Conservation (phyloP, 2,329 filamentous ascomycete genomes). For the Pseudocercospora fuligena region DNA sequence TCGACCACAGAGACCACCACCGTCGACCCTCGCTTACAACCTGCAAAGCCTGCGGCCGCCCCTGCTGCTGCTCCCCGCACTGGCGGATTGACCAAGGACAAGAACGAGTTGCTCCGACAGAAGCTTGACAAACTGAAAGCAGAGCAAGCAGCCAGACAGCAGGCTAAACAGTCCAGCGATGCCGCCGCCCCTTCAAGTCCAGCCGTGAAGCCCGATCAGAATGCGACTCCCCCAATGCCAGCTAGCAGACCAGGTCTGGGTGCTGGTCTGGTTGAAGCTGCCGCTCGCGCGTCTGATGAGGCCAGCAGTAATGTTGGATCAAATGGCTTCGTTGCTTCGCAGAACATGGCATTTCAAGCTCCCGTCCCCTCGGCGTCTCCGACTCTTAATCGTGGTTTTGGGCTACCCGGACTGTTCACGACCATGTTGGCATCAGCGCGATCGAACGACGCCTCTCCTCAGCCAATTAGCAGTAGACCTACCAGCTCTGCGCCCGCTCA, state of each 20-base stretch:
- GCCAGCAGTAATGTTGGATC: not conserved
- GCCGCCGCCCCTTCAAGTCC: constrained; percentile 15
- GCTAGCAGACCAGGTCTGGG: constrained; percentile 19
- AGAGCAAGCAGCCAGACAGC: constrained; percentile 32
- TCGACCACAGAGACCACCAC: not conserved
- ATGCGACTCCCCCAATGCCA: not conserved
- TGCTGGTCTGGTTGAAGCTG: constrained; percentile 21
- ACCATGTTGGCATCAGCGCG: constrained; percentile 9
- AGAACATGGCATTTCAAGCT: constrained; percentile 3
- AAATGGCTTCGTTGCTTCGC: not conserved
- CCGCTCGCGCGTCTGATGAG: constrained; percentile 6
- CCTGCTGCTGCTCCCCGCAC: constrained; percentile 1
- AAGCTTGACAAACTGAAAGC: constrained; percentile 75
- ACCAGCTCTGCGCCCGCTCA: constrained; percentile 2
- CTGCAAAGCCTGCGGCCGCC: not conserved
- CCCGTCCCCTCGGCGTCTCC: constrained; percentile 17
- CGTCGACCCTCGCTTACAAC: not conserved
- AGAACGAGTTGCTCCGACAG: constrained; percentile 74
- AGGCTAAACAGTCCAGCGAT: constrained; percentile 24
- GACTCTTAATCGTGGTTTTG: constrained; percentile 24
- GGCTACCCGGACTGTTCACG: constrained; percentile 39
- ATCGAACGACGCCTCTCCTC: not conserved
- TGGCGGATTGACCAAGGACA: constrained; percentile 25
- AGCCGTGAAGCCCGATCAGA: not conserved
- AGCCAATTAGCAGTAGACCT: not conserved